These are phyloP conservation scores for Mycogone perniciosa DNA, from an alignment of 2,329 filamentous ascomycete species.

Conservation along the genomic window DNA sequence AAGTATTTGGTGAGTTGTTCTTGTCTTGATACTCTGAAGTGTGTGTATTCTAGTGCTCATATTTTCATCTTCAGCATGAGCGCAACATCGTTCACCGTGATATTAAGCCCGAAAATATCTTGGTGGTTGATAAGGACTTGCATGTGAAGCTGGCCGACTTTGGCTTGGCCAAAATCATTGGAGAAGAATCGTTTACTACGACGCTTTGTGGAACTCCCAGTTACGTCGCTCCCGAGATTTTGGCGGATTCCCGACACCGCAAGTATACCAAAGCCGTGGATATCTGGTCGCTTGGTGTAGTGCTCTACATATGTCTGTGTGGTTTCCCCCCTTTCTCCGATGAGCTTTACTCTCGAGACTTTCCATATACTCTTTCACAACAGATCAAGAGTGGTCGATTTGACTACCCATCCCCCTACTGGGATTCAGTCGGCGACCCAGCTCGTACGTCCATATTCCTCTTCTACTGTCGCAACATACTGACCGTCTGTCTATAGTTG, in stretches of 20 bases:
- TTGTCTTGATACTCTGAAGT: background rate
- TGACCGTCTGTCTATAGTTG: constrained; percentile 39
- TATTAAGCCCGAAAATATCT: constrained; percentile 95
- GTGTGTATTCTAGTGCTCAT: too few species aligned
- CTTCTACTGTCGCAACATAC: background rate
- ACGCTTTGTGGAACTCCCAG: constrained; percentile 95
- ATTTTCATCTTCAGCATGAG: constrained; percentile 64
- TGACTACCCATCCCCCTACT: constrained; percentile 94
- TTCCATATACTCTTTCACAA: constrained; percentile 79
- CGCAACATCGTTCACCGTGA: constrained; percentile 96
- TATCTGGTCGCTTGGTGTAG: constrained; percentile 94
- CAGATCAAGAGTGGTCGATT: constrained; percentile 87
- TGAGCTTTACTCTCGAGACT: constrained; percentile 73
- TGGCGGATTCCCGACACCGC: constrained; percentile 72
- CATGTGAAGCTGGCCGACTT: constrained; percentile 93
- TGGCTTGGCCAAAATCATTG: constrained; percentile 95
- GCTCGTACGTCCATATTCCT: constrained; percentile 48
- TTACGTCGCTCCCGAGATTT: constrained; percentile 93
- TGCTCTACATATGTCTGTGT: constrained; percentile 94
- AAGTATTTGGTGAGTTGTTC: constrained; percentile 80
- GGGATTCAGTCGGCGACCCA: constrained; percentile 56
- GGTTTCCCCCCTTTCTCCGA: constrained; percentile 97
- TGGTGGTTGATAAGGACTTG: constrained; percentile 77
- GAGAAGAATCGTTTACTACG: constrained; percentile 95
- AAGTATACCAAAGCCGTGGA: constrained; percentile 95